Evolutionary conservation across 352 stramenopile species (phyloP), one percentile per base, ranked within the genome.

Genomic region (Phytophthora sojae): DNA sequence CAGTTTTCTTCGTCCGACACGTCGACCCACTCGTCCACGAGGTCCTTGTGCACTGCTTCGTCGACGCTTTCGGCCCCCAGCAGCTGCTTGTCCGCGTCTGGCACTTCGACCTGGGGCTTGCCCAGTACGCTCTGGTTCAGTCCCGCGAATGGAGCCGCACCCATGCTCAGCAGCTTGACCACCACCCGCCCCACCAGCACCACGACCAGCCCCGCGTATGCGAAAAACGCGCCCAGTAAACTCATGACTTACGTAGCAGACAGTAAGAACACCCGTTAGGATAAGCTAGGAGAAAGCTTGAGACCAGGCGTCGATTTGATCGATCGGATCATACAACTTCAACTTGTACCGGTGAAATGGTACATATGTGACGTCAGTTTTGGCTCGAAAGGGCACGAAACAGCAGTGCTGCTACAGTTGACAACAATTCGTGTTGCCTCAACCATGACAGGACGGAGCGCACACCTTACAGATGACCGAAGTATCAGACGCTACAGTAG

Each of bases 141-240:
- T 25, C 51, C 47, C 47, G 25, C 14, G 6, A 74, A 30, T 6
- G 14, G 56, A 49, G 29, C 7, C 26, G 45, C 35, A 14, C 64
- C 61, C 39, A 75, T 54, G 8, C 7, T 53, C 4, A 82, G 26
- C 50, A 78, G 12, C 23, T 71, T 75, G 4, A 25, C 53, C 23
- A 79, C 29, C 42, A 70, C 35, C 8, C 37, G 50, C 11, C 21
- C 19, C 30, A 73, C 14, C n/a, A 69, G 6, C 56, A 73, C 6
- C 45, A 83, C 9, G 32, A 67, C 39, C 35, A 68, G 47, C 26
- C 64, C 69, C 0, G 67, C 32, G 44, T 67, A 71, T 39, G 71
- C 62, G 42, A 78, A 54, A 39, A 83, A 37, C 44, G 56, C 81
- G 26, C 54, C 67, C 37, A 82, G 14, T 30, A 76, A 42, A n/a